These are phyloP conservation scores for Diversispora eburnea DNA, from an alignment of 192 early-diverging fungal genomes.

Conservation along the genomic window DNA sequence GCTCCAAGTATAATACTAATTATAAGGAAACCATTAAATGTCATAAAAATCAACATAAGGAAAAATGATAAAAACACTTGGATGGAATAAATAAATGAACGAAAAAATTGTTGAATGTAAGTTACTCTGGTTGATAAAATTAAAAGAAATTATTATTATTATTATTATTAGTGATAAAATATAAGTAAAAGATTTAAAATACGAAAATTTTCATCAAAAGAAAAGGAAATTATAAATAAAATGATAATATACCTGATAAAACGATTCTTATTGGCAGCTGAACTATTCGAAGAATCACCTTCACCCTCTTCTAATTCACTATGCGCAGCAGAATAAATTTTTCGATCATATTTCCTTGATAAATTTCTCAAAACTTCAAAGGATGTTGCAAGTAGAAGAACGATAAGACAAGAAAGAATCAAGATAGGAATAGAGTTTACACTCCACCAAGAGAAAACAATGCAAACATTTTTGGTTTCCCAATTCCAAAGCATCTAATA, in stretches of 20 bases:
- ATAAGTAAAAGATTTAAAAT: not conserved
- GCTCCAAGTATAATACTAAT: constrained; percentile 63
- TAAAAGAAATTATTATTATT: not conserved
- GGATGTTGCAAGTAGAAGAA: constrained; percentile 46
- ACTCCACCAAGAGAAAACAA: constrained; percentile 73
- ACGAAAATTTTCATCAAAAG: too few relatives aligned
- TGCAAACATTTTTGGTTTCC: constrained; percentile 67
- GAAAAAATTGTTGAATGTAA: constrained; percentile 48
- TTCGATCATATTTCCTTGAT: constrained; percentile 38
- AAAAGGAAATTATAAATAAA: too few relatives aligned
- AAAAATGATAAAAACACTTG: constrained; percentile 68
- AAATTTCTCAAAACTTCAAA: constrained; percentile 48
- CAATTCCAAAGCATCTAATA: constrained; percentile 77
- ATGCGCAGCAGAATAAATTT: constrained; percentile 30
- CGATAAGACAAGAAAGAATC: constrained; percentile 55
- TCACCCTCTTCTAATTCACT: not conserved
- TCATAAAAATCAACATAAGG: constrained; percentile 82
- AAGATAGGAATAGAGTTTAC: constrained; percentile 52
- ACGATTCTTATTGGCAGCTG: not conserved
- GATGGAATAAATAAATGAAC: constrained; percentile 61
- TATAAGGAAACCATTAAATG: constrained; percentile 75
- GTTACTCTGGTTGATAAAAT: constrained; percentile 35
- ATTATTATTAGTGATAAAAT: not conserved
- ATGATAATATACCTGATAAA: not conserved
- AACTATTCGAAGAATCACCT: not conserved